Evolutionary conservation across 768 basidiomycete genomes (phyloP).

Genomic region (Dacryopinax primogenitus): DNA sequence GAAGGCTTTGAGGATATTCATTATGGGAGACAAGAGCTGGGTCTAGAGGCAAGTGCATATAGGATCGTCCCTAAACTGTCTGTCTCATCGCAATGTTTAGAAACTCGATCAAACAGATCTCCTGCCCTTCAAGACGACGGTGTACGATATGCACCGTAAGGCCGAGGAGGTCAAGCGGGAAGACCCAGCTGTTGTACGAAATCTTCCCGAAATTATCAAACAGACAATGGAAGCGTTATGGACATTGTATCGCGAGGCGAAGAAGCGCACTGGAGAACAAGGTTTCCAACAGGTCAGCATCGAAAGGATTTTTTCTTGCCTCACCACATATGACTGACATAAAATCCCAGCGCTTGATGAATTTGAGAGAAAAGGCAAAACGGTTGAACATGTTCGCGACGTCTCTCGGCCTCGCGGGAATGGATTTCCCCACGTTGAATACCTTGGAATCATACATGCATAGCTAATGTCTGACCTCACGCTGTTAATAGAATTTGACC

Average conservation of each 20-base stretch:
- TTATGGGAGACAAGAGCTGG: conserved; percentile 55
- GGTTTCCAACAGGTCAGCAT: conserved; percentile 72
- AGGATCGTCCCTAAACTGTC: neutral
- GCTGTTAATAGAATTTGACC: no score
- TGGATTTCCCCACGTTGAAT: neutral
- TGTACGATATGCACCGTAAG: conserved; percentile 67
- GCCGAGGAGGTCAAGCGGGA: conserved; percentile 87
- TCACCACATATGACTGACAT: conserved; percentile 19
- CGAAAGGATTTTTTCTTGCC: conserved; percentile 24
- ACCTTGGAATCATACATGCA: conserved; percentile 1
- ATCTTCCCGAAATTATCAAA: conserved; percentile 75
- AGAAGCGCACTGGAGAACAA: conserved; percentile 56
- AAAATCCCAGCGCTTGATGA: conserved; percentile 42
- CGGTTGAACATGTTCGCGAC: conserved; percentile 73
- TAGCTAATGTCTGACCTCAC: neutral
- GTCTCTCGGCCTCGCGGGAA: conserved; percentile 13
- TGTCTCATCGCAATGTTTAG: conserved; percentile 31
- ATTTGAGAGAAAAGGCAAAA: conserved; percentile 65
- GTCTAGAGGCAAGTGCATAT: conserved; percentile 55
- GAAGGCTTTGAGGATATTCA: conserved; percentile 69
- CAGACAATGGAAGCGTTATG: conserved; percentile 88
- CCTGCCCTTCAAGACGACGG: conserved; percentile 74
- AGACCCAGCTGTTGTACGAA: conserved; percentile 69
- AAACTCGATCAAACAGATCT: conserved; percentile 78
- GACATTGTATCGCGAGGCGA: conserved; percentile 63